Evolutionary conservation across 495 filamentous ascomycete species (phyloP).

Genomic region (Penicillium canariense): DNA sequence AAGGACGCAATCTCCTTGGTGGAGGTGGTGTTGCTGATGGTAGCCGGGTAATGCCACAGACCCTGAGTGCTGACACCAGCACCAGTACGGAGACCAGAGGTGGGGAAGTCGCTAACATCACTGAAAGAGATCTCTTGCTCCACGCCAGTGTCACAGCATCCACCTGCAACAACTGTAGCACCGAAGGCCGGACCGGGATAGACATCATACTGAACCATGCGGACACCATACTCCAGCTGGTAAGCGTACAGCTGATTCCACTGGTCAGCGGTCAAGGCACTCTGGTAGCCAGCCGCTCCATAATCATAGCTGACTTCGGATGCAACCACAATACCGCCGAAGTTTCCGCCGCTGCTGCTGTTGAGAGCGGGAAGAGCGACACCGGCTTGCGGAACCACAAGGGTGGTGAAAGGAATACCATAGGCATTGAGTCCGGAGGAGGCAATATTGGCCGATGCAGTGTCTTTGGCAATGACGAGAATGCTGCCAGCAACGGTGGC

Average conservation of each 20-base stretch:
- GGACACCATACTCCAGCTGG: constrained; percentile 55
- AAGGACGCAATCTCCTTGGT: constrained; percentile 56
- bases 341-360: constrained; percentile 50
- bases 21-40: constrained; percentile 50
- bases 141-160: constrained; percentile 48
- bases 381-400: constrained; percentile 53
- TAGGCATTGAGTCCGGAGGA: constrained; percentile 57
- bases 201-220: constrained; percentile 60
- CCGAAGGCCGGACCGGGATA: constrained; percentile 55
- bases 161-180: constrained; percentile 32
- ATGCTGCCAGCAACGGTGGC: constrained; percentile 46
- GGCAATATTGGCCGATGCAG: constrained; percentile 43
- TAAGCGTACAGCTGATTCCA: constrained; percentile 57
- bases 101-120: constrained; percentile 46
- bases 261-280: constrained; percentile 55
- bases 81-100: constrained; percentile 48
- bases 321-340: constrained; percentile 54
- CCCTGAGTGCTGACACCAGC: constrained; percentile 52
- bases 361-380: constrained; percentile 52
- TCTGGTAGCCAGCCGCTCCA: constrained; percentile 40
- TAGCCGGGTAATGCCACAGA: constrained; percentile 58
- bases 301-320: constrained; percentile 58
- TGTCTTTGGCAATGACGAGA: constrained; percentile 56
- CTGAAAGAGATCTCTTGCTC: constrained; percentile 54
- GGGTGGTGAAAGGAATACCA: constrained; percentile 56